These are phyloP conservation scores for Cyberlindnera meyerae DNA, from an alignment of 805 yeast genomes.

Conservation along the genomic window DNA sequence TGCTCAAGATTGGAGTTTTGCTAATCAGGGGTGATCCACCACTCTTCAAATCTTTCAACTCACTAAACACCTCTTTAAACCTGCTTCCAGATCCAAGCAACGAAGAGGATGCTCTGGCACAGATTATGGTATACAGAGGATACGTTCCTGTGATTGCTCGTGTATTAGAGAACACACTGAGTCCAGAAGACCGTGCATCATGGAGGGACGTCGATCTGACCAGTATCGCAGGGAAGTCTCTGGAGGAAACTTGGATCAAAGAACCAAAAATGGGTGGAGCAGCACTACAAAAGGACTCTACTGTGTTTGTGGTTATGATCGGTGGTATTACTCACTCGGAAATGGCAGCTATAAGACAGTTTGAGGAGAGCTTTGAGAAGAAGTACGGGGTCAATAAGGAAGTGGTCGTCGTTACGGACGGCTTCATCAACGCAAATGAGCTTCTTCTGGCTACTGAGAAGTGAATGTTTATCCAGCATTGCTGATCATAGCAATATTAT, in stretches of 20 bases:
- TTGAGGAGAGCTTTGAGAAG: slow-evolving; percentile 41
- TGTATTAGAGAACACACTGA: slow-evolving; percentile 62
- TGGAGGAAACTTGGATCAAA: slow-evolving; percentile 22
- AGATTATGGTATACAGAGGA: slow-evolving; percentile 52
- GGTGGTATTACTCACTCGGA: slow-evolving; percentile 92
- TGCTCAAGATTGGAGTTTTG: slow-evolving; percentile 44
- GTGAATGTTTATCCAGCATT: too few relatives aligned
- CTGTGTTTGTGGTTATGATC: slow-evolving; percentile 48
- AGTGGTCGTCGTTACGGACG: slow-evolving; percentile 44
- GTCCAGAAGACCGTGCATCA: slow-evolving; percentile 26
- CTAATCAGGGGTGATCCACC: slow-evolving; percentile 28
- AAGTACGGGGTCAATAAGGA: slow-evolving; percentile 31
- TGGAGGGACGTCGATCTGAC: slow-evolving; percentile 38
- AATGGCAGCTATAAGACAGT: slow-evolving; percentile 59
- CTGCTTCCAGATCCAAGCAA: slow-evolving; percentile 37
- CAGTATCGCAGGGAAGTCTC: slow-evolving; percentile 30
- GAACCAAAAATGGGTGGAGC: slow-evolving; percentile 20
- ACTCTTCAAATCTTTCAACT: slow-evolving; percentile 31
- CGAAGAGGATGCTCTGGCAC: slow-evolving; percentile 5
- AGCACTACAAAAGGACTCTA: slow-evolving; percentile 16
- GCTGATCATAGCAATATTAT: too few relatives aligned
- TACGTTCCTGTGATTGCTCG: slow-evolving; percentile 73
- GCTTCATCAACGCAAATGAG: slow-evolving; percentile 39
- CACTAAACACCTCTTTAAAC: slow-evolving; percentile 23
- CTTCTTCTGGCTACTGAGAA: slow-evolving; percentile 25